phyloP scores from a whole-genome alignment of 2,329 filamentous ascomycete genomes.

The Trichoderma brevicompactum region DNA sequence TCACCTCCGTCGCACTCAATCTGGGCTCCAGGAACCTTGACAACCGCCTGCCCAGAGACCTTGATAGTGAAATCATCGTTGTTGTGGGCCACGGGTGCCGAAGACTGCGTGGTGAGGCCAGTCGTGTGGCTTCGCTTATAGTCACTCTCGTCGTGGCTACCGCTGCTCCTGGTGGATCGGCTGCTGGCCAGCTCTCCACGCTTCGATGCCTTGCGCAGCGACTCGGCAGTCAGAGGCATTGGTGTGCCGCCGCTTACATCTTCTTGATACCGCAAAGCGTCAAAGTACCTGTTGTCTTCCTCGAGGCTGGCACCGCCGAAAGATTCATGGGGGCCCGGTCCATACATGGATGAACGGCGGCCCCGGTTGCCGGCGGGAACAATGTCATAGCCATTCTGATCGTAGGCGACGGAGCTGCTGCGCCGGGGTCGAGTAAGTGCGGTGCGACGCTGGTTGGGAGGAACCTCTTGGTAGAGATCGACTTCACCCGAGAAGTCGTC shows the following conservation, averaged over 20 bases:
- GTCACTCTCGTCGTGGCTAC: conserved; percentile 66
- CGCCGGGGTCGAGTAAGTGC: conserved; percentile 42
- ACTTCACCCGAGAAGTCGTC: conserved; percentile 45
- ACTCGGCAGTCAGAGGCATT: conserved; percentile 59
- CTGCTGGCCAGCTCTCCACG: conserved; percentile 54
- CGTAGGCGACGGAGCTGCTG: conserved; percentile 45
- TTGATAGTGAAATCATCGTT: conserved; percentile 68
- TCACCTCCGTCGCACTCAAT: conserved; percentile 66
- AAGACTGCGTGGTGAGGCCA: conserved; percentile 58
- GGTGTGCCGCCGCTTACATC: conserved; percentile 51
- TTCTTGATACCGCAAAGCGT: conserved; percentile 56
- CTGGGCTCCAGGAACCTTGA: conserved; percentile 61
- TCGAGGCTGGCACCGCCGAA: conserved; percentile 42
- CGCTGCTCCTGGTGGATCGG: conserved; percentile 61
- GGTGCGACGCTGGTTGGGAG: conserved; percentile 42
- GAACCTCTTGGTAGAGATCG: conserved; percentile 47
- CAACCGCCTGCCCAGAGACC: conserved; percentile 58
- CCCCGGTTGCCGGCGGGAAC: conserved; percentile 44
- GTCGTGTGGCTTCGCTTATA: conserved; percentile 65
- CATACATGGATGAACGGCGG: conserved; percentile 50
- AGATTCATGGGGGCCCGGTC: conserved; percentile 40
- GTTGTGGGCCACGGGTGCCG: conserved; percentile 46
- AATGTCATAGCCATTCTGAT: conserved; percentile 46
- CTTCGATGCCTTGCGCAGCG: conserved; percentile 56
- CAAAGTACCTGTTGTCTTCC: conserved; percentile 47